Conservation (phyloP, 345 rosid genomes). For the Pistacia integerrima region DNA sequence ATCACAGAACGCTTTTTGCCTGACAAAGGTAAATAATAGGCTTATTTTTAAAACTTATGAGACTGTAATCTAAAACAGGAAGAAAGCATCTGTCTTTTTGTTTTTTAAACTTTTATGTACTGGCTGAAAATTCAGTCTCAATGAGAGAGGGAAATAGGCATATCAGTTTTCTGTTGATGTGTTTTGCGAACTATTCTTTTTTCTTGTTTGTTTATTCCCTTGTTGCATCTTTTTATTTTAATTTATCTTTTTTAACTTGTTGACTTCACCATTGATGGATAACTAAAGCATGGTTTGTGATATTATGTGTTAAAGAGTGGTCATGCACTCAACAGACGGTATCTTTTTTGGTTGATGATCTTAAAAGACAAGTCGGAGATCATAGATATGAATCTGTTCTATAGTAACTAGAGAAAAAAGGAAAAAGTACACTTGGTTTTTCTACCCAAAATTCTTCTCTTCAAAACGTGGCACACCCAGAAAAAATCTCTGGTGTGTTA, state of each 20-base stretch:
- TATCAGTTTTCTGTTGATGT: neutral
- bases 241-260: no score
- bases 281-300: neutral
- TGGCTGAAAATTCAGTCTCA: neutral
- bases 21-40: slow-evolving; percentile 68
- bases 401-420: neutral
- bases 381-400: neutral
- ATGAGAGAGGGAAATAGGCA: neutral
- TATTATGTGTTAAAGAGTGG: neutral
- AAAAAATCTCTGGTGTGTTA: neutral
- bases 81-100: no score
- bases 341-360: neutral
- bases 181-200: neutral
- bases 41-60: neutral
- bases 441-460: neutral
- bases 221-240: neutral
- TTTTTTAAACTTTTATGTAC: neutral
- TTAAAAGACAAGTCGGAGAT: neutral
- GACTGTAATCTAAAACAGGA: no score
- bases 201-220: slow-evolving; percentile 1
- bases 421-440: neutral
- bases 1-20: slow-evolving; percentile 92
- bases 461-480: neutral
- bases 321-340: neutral
- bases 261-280: neutral